Base-by-base conservation (phyloP, 495 filamentous ascomycete species). In the Talaromyces proteolyticus region DNA sequence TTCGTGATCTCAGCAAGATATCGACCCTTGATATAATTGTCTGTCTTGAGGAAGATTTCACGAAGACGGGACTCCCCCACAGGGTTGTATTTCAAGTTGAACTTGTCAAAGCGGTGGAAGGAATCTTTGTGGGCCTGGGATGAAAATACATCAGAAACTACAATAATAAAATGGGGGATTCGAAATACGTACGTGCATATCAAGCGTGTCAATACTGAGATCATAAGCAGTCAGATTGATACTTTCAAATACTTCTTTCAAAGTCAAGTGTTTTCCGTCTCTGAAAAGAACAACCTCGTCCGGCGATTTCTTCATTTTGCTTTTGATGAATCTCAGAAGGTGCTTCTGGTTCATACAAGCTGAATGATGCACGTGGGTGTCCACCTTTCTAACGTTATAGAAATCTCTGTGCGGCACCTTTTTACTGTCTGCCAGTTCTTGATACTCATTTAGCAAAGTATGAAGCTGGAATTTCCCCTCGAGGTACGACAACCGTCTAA, bases 321-420 rank as follows among this genome's bases (percentile, higher is more conserved):
- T 95, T 67, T 98, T 98, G 69, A 98, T 98, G 67, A 97, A 98
- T 36, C 93, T 87, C 52, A 98, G 75, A 38, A 98, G 72, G 75
- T 98, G 93, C 61, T 98, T 98, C 71, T 97, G 93, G 65, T 97
- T 98, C 93, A 98, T 98, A 64, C 94, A 97, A 36, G 93, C 94
- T 4, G 93, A 98, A 65, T 98, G 93, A 65, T 98, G 93, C 52
- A 98, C 93, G 75, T 98, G 93, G 12, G 93, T 98, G 66, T 98
- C 93, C 19, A 98, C 94, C 66, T 98, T 98, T 53, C 93, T 79
- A 44, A 98, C 93, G 60, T 98, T 98, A 70, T 98, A 98, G 60
- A 98, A 98, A 66, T 98, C 93, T 69, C 93, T 80, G 64, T 98
- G 93, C 21, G 93, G 93, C 8, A 97, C 94, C 60, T 82, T 88